Percentiles rank a stretch among this genome's conserved stretches.
Evolutionary conservation across 2,329 filamentous ascomycete species (phyloP).

Genomic region (Trichophyton simii): DNA sequence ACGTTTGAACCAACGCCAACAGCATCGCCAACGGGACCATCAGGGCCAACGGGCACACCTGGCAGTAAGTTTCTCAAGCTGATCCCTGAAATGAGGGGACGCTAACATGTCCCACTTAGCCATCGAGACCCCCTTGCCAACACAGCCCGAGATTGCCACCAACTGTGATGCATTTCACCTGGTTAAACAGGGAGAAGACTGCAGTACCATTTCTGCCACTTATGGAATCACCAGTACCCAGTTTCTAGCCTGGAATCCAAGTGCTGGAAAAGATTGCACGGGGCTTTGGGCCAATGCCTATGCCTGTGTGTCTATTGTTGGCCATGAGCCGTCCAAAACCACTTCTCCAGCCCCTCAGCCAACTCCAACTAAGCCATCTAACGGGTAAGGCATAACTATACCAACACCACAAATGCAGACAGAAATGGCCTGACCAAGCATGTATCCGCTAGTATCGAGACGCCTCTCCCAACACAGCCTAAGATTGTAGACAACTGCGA

Average conservation of each 20-base stretch:
- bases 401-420: neutral
- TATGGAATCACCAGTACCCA: neutral
- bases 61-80: neutral
- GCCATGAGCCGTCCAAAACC: neutral
- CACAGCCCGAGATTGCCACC: conserved; percentile 2
- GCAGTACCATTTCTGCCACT: neutral
- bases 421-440: neutral
- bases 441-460: neutral
- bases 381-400: neutral
- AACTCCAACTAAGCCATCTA: neutral
- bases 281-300: conserved; percentile 5
- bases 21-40: neutral
- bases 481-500: conserved; percentile 4
- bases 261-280: neutral
- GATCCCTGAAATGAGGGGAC: neutral
- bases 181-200: neutral
- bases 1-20: neutral
- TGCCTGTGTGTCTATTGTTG: conserved; percentile 5
- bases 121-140: conserved; percentile 3
- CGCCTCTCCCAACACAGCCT: neutral
- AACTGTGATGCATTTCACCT: conserved; percentile 4
- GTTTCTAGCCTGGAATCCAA: conserved; percentile 5
- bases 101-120: neutral
- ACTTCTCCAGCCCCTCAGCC: conserved; percentile 4
- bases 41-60: neutral